Conservation (phyloP, 192 early-diverging fungal species). For the Coemansia biformis region DNA sequence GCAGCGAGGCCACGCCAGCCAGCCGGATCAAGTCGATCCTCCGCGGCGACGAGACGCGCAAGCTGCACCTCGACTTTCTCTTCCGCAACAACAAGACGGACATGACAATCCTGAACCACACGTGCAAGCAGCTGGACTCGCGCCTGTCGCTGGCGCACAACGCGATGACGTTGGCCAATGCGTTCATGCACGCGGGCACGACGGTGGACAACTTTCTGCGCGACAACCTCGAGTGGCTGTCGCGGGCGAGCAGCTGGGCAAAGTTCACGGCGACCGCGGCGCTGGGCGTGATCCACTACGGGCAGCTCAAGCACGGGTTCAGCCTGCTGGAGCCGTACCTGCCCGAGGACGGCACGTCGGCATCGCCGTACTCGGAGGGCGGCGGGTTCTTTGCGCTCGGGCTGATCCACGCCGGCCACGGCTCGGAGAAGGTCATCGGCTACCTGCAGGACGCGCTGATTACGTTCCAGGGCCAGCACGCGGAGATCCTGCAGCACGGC, state of each 20-base stretch:
- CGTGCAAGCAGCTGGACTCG: slow-evolving; percentile 83
- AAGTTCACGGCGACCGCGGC: slow-evolving; percentile 99
- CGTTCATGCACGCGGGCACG: slow-evolving; percentile 97
- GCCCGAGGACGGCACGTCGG: slow-evolving; percentile 82
- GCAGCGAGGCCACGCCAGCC: no score
- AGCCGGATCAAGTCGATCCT: slow-evolving; percentile 80
- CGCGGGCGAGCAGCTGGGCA: slow-evolving; percentile 95
- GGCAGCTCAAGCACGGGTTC: slow-evolving; percentile 83
- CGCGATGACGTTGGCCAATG: slow-evolving; percentile 93
- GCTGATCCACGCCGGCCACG: slow-evolving; percentile 95
- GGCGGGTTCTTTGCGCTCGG: slow-evolving; percentile 97
- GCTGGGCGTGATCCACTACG: slow-evolving; percentile 96
- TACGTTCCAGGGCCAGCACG: slow-evolving; percentile 56
- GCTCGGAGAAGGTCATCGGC: slow-evolving; percentile 64
- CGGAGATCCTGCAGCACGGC: slow-evolving; percentile 93
- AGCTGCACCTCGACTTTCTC: slow-evolving; percentile 91
- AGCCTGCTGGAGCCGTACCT: slow-evolving; percentile 87
- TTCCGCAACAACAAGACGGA: slow-evolving; percentile 95
- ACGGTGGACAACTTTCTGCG: slow-evolving; percentile 97
- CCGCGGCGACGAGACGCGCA: slow-evolving; percentile 84
- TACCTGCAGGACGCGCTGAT: slow-evolving; percentile 81
- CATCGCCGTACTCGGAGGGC: slow-evolving; percentile 89
- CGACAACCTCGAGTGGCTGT: slow-evolving; percentile 96
- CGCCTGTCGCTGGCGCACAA: slow-evolving; percentile 90
- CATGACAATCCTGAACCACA: slow-evolving; percentile 89